A percentile compares a stretch with the other conserved stretches of the same genome.
Evolutionary conservation across 2,329 filamentous ascomycete genomes (phyloP).

Genomic region (Dendryphion nanum): DNA sequence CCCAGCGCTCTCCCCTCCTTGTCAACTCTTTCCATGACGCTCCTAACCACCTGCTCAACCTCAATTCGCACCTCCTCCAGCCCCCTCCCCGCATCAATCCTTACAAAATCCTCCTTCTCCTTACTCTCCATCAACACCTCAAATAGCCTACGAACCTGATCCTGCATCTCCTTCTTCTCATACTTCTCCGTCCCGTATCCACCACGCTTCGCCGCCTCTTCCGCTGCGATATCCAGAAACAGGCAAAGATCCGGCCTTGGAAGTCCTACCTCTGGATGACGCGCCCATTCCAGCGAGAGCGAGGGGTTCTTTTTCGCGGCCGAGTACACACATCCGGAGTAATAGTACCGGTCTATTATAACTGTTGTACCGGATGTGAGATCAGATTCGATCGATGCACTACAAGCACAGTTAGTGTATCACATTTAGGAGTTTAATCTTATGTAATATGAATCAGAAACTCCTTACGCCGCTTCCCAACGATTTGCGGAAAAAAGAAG

Average conservation of each 20-base stretch:
- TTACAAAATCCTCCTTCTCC: constrained; percentile 52
- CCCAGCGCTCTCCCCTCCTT: constrained; percentile 17
- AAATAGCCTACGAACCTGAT: constrained; percentile 73
- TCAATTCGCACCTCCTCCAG: constrained; percentile 51
- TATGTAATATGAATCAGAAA: background rate
- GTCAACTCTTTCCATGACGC: constrained; percentile 27
- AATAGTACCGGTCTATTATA: constrained; percentile 90
- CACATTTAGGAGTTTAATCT: background rate
- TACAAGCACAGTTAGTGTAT: background rate
- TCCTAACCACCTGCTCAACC: constrained; percentile 22
- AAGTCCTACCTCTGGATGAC: constrained; percentile 79
- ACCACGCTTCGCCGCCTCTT: constrained; percentile 71
- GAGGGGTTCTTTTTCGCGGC: constrained; percentile 77
- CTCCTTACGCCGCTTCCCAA: constrained; percentile 64
- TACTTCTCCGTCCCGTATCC: constrained; percentile 89
- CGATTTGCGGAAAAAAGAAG: constrained; percentile 87
- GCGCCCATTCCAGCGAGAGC: constrained; percentile 75
- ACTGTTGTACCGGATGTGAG: constrained; percentile 70
- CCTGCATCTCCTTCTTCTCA: constrained; percentile 81
- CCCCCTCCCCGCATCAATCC: constrained; percentile 54
- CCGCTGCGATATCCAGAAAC: constrained; percentile 78
- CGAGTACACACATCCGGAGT: constrained; percentile 90
- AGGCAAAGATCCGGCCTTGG: constrained; percentile 84
- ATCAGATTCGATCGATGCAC: constrained; percentile 36
- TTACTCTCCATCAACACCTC: constrained; percentile 47